Base-by-base conservation (phyloP, 305 asterid genomes). In the Fraxinus baroniana region DNA sequence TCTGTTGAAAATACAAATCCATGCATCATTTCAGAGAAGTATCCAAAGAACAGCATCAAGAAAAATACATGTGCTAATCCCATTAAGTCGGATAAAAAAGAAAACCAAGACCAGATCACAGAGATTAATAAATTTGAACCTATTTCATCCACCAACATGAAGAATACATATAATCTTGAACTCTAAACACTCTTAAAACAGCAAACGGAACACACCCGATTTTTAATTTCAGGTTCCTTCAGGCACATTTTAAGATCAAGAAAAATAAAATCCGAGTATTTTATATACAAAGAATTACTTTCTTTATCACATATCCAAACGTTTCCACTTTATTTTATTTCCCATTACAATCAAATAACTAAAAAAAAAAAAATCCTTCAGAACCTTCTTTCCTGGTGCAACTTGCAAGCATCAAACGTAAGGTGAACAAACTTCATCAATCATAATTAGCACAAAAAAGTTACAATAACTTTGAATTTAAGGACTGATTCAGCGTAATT, bases 1-100 rank as follows among this genome's bases (percentile, higher is more conserved):
- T 96, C 99, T 96, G 97, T 73, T 77, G 85, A 80, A 84, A 70
- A 32, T 77, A 7, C 15, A 72, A 15, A 28, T 20, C 18, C 80
- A 72, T 28, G n/a, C 20, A 64, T 24, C 35, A 64, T 12, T 9
- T 24, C n/a, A 64, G 36, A 3, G 33, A 8, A 64, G 36, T 7
- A 64, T 64, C 9, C 1, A 64, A 64, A 8, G 15, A 22, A 24
- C 0, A 2, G n/a, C 5, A 2, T 7, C 17, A 26, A 24, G 73
- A 64, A 1, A 64, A 64, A 22, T 57, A 1, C 35, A 64, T 10
- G 35, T 22, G 8, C 20, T 8, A 9, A 64, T 22, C 32, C 17
- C 17, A 24, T 0, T 64, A 57, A 17, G 2, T 8, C 35, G 9
- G 35, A 18, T 64, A 0, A 64, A 24, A 26, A 26, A 18, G 33